Conservation (phyloP, 2,329 filamentous ascomycete genomes). For the Parascedosporium putredinis region DNA sequence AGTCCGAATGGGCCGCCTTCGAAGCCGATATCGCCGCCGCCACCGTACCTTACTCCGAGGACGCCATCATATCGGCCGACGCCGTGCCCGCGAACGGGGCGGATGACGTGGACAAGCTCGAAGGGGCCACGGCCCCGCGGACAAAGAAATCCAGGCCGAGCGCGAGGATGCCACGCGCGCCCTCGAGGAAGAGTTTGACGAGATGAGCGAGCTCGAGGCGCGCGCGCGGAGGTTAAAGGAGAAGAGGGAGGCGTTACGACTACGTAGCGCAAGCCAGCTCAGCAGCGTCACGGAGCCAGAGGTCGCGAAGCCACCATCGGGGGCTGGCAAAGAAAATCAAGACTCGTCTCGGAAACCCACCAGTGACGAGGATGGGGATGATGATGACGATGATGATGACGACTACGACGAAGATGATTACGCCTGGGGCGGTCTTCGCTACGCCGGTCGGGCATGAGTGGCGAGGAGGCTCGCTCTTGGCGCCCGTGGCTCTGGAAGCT, state of each 20-base stretch:
- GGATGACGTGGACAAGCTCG: slow-evolving; percentile 34
- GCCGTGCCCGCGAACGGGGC: slow-evolving; percentile 56
- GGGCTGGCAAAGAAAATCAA: slow-evolving; percentile 20
- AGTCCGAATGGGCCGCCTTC: slow-evolving; percentile 80
- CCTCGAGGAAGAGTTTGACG: slow-evolving; percentile 68
- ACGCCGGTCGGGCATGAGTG: slow-evolving; percentile 3
- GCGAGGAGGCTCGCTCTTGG: too few species aligned
- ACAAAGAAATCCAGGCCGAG: slow-evolving; percentile 52
- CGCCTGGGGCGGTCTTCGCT: slow-evolving; percentile 48
- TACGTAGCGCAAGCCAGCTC: slow-evolving; percentile 20
- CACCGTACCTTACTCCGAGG: slow-evolving; percentile 24
- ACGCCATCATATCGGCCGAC: slow-evolving; percentile 57
- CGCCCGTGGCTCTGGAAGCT: not conserved
- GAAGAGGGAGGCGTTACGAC: slow-evolving; percentile 55
- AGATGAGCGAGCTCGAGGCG: slow-evolving; percentile 71
- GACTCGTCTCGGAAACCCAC: slow-evolving; percentile 14
- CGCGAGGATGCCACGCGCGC: slow-evolving; percentile 65
- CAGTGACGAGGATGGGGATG: slow-evolving; percentile 31
- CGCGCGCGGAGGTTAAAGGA: slow-evolving; percentile 60
- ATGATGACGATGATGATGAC: slow-evolving; percentile 40
- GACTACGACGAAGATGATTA: slow-evolving; percentile 38
- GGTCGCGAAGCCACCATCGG: slow-evolving; percentile 17
- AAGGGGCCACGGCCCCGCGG: slow-evolving; percentile 43
- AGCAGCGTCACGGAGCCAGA: slow-evolving; percentile 13
- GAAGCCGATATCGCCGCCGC: slow-evolving; percentile 64